Evolutionary conservation across 208 protist genomes (phyloP), one percentile per base, ranked within the genome.

Genomic region (Crithidia expoeki): DNA sequence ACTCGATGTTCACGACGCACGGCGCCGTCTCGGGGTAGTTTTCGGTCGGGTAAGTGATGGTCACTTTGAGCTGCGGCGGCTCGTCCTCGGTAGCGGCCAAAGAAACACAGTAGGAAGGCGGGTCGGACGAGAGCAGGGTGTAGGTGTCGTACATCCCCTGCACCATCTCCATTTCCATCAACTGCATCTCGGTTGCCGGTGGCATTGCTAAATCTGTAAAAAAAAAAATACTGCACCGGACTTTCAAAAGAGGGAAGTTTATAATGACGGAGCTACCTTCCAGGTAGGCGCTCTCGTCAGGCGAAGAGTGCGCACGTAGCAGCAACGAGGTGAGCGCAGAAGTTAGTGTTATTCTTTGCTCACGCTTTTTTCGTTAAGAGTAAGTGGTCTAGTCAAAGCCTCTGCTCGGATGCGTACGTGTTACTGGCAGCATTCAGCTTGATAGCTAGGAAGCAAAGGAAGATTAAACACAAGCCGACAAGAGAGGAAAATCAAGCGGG

Each of bases 131-230:
- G 73, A 84, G 44, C 33, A 89, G 75, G 64, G 80, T 79, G 74
- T 83, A 96, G 16, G 86, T 86, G 73, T 96, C 92, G 76, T 96
- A 96, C 92, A 96, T 96, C 17, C 87, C 81, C 71, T 94, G 72
- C 74, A 96, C 87, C 89, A 94, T 94, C 49, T 96, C 92, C 81
- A 94, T 93, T 74, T 96, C 92, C 92, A 96, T 96, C 81, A 83
- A 56, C 72, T 96, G 92, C 80, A 88, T 85, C 14, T 94, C 89
- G 2, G 85, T 94, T 12, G 84, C 68, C 9, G 49, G 42, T 6
- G 89, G 85, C 90, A 95, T 95, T 28, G 16, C 58, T 34, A 14
- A 58, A 34, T 27, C 7, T 32, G 25, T 27, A 28, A 62, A 62
- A 32, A 62, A 47, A 62, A 52, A 64, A 52, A 49, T 50, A 14